phyloP scores from a whole-genome alignment of 225 moss, liverwort and hornwort species.

The Rhytidiadelphus loreus region DNA sequence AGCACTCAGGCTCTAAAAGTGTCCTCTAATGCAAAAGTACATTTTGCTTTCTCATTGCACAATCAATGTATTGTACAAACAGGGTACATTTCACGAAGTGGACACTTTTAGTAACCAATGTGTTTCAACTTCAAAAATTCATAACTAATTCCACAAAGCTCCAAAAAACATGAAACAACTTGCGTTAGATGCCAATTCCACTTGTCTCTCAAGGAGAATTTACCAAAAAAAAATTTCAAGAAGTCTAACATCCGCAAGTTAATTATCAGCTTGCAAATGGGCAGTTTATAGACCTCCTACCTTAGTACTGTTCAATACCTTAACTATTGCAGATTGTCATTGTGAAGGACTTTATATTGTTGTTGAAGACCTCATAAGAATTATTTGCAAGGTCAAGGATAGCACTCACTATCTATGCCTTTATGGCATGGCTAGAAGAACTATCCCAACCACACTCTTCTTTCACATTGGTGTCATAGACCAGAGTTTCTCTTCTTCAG shows the following conservation, averaged over 20 bases:
- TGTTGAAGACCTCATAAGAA: neutral
- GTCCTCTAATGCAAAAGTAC: fast-evolving
- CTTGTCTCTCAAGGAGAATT: fast-evolving
- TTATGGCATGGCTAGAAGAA: neutral
- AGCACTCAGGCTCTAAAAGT: fast-evolving
- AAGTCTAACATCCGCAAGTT: neutral
- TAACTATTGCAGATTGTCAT: neutral
- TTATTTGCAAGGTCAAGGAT: too few species aligned
- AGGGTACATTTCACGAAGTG: neutral
- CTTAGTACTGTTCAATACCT: neutral
- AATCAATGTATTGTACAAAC: neutral
- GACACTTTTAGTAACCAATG: fast-evolving
- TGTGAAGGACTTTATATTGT: neutral
- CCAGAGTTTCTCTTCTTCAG: neutral
- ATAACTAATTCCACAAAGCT: neutral
- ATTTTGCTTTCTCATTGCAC: neutral
- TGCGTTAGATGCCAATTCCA: too few species aligned
- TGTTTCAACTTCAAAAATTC: neutral
- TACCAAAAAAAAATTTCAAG: neutral
- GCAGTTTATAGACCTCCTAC: neutral
- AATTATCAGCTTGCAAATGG: neutral
- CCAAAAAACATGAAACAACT: neutral
- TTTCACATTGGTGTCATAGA: neutral
- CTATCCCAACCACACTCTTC: neutral
- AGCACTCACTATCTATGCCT: neutral